phyloP scores from a whole-genome alignment of 2,329 filamentous ascomycete species.

The Neurospora crassa region DNA sequence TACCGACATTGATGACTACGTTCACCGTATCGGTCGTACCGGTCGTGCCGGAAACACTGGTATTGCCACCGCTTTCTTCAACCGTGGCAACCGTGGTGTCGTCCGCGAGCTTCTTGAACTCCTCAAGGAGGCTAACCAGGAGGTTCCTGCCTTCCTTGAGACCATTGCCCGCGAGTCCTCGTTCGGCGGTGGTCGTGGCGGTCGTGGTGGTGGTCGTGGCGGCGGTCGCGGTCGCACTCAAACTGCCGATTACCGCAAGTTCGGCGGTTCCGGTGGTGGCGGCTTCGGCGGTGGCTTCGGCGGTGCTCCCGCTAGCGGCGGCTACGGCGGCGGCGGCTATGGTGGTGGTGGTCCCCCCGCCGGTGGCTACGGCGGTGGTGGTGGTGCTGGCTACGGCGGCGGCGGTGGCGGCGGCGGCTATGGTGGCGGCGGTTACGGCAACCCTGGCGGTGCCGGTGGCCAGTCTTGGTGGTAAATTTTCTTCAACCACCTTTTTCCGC shows the following conservation, averaged over 20 bases:
- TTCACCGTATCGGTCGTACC: slow-evolving; percentile 98
- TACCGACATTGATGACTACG: slow-evolving; percentile 97
- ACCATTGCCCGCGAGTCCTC: slow-evolving; percentile 92
- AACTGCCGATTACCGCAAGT: slow-evolving; percentile 87
- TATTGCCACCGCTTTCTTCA: slow-evolving; percentile 98
- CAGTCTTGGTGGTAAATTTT: slow-evolving; percentile 57
- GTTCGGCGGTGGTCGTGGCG: slow-evolving; percentile 61
- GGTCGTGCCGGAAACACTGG: slow-evolving; percentile 98
- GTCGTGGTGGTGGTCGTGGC: slow-evolving; percentile 49
- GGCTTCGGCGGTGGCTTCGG: slow-evolving; percentile 34
- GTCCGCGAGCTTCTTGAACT: slow-evolving; percentile 96
- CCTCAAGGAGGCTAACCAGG: slow-evolving; percentile 97
- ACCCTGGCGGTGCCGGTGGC: slow-evolving; percentile 53
- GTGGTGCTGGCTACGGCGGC: slow-evolving; percentile 26
- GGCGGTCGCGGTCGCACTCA: slow-evolving; percentile 59
- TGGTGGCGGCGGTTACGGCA: slow-evolving; percentile 54
- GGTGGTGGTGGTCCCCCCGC: slow-evolving; percentile 29
- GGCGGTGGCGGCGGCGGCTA: slow-evolving; percentile 37
- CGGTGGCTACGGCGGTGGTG: slow-evolving; percentile 31
- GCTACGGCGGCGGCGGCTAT: slow-evolving; percentile 34
- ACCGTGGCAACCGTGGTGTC: slow-evolving; percentile 96
- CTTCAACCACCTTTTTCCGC: slow-evolving; percentile 7
- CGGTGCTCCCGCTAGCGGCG: slow-evolving; percentile 27
- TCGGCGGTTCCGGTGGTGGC: slow-evolving; percentile 47
- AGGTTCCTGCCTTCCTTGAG: slow-evolving; percentile 88